Conservation (phyloP, 148 eudicot species). For the Fagopyrum homotropicum region DNA sequence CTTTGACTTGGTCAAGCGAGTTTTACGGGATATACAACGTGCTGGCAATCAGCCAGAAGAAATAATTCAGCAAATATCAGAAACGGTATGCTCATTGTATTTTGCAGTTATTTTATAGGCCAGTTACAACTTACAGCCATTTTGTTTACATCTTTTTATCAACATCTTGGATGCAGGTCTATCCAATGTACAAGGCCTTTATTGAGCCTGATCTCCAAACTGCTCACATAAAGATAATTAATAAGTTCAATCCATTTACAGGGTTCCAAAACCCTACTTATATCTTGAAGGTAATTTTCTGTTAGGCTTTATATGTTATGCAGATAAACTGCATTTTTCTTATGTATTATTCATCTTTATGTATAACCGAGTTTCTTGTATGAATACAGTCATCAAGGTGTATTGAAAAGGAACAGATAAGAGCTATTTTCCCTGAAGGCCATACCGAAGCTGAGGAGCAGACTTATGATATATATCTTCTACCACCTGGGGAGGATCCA, state of each 20-base stretch:
- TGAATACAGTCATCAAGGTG: conserved; percentile 53
- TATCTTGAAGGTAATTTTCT: conserved; percentile 60
- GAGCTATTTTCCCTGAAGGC: conserved; percentile 45
- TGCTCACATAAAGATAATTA: conserved; percentile 79
- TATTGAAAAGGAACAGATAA: conserved; percentile 59
- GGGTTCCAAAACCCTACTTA: conserved; percentile 92
- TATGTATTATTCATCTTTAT: background rate
- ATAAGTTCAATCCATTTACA: conserved; percentile 93
- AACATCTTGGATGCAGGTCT: conserved; percentile 44
- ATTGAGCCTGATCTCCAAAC: conserved; percentile 96
- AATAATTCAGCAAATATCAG: conserved; percentile 94
- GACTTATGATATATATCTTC: conserved; percentile 86
- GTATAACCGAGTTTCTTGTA: background rate
- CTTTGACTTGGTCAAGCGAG: conserved; percentile 93
- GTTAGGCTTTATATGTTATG: background rate
- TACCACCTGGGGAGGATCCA: conserved; percentile 98
- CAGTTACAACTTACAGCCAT: background rate
- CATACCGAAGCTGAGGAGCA: conserved; percentile 52
- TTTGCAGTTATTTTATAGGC: conserved; percentile 9
- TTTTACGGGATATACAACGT: conserved; percentile 87
- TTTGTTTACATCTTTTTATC: conserved; percentile 16
- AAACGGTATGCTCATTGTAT: conserved; percentile 52
- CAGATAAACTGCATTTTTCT: background rate
- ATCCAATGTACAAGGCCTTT: conserved; percentile 98
- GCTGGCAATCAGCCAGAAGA: conserved; percentile 97